Evolutionary conservation across 2,329 filamentous ascomycete species (phyloP).

Genomic region (Sordariomycetes sp.): DNA sequence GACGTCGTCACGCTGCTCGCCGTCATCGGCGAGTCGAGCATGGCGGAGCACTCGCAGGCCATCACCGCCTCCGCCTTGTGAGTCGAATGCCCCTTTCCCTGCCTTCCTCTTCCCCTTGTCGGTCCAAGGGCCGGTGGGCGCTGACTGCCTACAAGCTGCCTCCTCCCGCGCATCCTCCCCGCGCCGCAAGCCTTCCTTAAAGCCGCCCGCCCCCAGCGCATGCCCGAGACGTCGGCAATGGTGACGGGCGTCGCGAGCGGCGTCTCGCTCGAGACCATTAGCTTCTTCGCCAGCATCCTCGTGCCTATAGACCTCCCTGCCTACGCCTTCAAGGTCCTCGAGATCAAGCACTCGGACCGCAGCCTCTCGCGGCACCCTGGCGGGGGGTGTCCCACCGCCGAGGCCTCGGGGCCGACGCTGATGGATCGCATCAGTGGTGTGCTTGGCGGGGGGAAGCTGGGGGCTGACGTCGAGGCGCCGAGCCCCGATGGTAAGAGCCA

Average conservation of each 20-base stretch:
- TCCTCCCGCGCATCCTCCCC: conserved; percentile 46
- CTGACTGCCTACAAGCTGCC: conserved; percentile 17
- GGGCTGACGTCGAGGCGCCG: background rate
- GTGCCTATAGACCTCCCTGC: conserved; percentile 36
- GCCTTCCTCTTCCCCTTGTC: background rate
- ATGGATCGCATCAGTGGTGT: background rate
- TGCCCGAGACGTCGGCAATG: conserved; percentile 39
- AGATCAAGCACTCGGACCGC: conserved; percentile 30
- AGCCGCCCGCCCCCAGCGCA: conserved; percentile 35
- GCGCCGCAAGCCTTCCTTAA: conserved; percentile 50
- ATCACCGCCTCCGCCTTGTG: conserved; percentile 40
- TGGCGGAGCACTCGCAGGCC: conserved; percentile 42
- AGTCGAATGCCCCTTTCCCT: background rate
- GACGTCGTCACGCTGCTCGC: conserved; percentile 51
- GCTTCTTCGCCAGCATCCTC: conserved; percentile 49
- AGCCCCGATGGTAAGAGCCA: background rate
- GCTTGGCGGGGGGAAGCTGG: conserved; percentile 5
- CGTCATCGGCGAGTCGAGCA: conserved; percentile 46
- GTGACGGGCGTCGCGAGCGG: conserved; percentile 47
- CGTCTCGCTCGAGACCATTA: conserved; percentile 37
- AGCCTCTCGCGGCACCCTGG: background rate
- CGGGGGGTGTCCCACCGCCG: background rate
- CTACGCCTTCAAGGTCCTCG: conserved; percentile 29
- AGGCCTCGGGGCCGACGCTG: background rate
- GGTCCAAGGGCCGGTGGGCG: background rate